Evolutionary conservation across 768 basidiomycete species (phyloP).

Genomic region (Dioszegia hungarica): DNA sequence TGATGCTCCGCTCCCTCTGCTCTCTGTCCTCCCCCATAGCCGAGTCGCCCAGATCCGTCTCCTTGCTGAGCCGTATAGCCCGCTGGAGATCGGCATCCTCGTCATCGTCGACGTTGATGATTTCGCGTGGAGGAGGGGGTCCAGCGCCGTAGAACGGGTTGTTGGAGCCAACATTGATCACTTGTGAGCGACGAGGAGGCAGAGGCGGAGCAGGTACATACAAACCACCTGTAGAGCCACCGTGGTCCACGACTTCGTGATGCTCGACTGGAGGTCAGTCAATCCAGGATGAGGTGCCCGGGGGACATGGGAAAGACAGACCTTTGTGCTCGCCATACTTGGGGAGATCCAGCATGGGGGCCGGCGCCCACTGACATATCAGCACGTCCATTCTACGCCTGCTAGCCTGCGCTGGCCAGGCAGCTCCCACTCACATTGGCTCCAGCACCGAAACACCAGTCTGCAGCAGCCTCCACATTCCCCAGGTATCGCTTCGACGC

Average conservation of each 20-base stretch:
- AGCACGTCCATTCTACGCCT: not conserved
- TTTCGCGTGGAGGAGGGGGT: conserved; percentile 5
- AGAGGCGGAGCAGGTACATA: not conserved
- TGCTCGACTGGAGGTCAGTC: conserved; percentile 13
- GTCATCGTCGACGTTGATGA: conserved; percentile 13
- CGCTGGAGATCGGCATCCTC: conserved; percentile 29
- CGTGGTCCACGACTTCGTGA: conserved; percentile 16
- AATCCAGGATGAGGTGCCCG: not conserved
- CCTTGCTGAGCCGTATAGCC: conserved; percentile 22
- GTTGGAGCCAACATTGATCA: conserved; percentile 17
- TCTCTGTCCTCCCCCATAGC: conserved; percentile 1
- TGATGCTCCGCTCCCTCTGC: conserved; percentile 27
- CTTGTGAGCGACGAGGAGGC: no score
- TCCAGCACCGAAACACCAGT: conserved; percentile 40
- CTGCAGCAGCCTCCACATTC: conserved; percentile 27
- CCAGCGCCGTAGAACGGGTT: conserved; percentile 1
- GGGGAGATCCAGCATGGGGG: not conserved
- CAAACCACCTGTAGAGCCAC: not conserved
- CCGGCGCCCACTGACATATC: conserved; percentile 12
- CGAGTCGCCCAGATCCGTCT: not conserved
- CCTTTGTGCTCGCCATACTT: not conserved
- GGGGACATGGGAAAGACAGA: not conserved
- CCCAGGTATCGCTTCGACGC: conserved; percentile 24
- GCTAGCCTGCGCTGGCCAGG: no score
- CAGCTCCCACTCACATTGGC: conserved; percentile 1